These are phyloP conservation scores for Phallus indusiatus DNA, from an alignment of 768 basidiomycete species.

Conservation along the genomic window DNA sequence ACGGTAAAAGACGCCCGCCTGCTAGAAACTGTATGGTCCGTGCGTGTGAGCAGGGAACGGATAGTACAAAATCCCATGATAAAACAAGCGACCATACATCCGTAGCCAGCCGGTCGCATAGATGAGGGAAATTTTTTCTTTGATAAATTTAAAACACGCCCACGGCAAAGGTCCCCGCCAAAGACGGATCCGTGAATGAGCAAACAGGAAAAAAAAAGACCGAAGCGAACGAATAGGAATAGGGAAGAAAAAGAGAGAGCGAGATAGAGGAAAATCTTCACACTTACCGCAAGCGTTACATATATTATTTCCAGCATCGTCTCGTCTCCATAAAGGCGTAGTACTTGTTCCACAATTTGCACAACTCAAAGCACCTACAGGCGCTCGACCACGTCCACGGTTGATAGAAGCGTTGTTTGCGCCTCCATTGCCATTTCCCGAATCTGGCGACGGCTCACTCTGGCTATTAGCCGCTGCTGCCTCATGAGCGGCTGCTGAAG, in stretches of 20 bases:
- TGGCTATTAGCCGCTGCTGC: slow-evolving; percentile 22
- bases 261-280: too few species aligned
- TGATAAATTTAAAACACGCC: too few species aligned
- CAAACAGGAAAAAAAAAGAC: slow-evolving; percentile 15
- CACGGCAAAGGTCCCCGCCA: too few species aligned
- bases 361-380: slow-evolving; percentile 72
- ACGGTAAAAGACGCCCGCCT: slow-evolving; percentile 21
- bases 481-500: slow-evolving; percentile 18
- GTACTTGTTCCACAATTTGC: slow-evolving; percentile 85
- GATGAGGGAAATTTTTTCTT: background rate
- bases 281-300: slow-evolving; percentile 91
- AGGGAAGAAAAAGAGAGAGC: slow-evolving; percentile 18
- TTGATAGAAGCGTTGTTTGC: slow-evolving; percentile 4
- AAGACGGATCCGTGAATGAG: background rate
- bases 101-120: slow-evolving; percentile 8
- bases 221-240: slow-evolving; percentile 18
- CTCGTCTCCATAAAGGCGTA: slow-evolving; percentile 83
- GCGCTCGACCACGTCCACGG: slow-evolving; percentile 17
- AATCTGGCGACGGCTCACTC: slow-evolving; percentile 9
- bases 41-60: slow-evolving; percentile 2
- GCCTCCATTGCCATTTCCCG: slow-evolving; percentile 15
- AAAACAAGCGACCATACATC: slow-evolving; percentile 1
- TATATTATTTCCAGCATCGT: slow-evolving; percentile 86
- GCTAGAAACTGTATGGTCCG: background rate
- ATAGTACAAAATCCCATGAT: background rate